Percentiles rank a stretch among this genome's conserved stretches.
Conservation (phyloP, 345 rosid genomes). For the Streptanthus diversifolius region DNA sequence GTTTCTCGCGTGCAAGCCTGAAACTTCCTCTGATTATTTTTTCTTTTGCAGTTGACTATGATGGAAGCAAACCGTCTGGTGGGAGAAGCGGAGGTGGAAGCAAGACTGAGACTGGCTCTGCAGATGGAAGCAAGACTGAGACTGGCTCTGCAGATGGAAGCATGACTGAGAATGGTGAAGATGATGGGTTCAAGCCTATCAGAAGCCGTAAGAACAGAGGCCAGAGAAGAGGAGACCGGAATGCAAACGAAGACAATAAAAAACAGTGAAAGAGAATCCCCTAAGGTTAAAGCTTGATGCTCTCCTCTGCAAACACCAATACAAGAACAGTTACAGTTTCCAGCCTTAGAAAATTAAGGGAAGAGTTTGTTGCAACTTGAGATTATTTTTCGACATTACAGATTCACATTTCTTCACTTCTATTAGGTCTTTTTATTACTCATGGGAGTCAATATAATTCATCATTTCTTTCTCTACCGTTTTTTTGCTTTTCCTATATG, state of each 20-base stretch:
- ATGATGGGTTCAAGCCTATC: constrained; percentile 3
- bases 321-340: constrained; percentile 1
- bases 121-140: not conserved
- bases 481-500: not conserved
- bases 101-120: constrained; percentile 23
- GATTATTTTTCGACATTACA: constrained; percentile 12
- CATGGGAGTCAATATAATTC: not conserved
- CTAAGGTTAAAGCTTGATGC: not conserved
- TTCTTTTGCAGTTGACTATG: constrained; percentile 27
- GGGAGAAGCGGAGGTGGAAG: constrained; percentile 20
- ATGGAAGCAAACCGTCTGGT: constrained; percentile 22
- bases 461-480: not conserved
- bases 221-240: constrained; percentile 8
- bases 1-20: not conserved
- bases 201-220: constrained; percentile 20
- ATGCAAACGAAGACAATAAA: constrained; percentile 3
- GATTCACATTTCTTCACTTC: constrained; percentile 4
- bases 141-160: constrained; percentile 23
- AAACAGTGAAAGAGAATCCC: constrained; percentile 21
- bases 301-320: constrained; percentile 3
- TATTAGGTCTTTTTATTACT: not conserved
- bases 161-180: constrained; percentile 21
- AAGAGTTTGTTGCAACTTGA: constrained; percentile 14
- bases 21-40: not conserved
- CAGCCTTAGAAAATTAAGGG: constrained; percentile 3